Base-by-base conservation (phyloP, 768 basidiomycete species). In the Lyophyllum shimeji region DNA sequence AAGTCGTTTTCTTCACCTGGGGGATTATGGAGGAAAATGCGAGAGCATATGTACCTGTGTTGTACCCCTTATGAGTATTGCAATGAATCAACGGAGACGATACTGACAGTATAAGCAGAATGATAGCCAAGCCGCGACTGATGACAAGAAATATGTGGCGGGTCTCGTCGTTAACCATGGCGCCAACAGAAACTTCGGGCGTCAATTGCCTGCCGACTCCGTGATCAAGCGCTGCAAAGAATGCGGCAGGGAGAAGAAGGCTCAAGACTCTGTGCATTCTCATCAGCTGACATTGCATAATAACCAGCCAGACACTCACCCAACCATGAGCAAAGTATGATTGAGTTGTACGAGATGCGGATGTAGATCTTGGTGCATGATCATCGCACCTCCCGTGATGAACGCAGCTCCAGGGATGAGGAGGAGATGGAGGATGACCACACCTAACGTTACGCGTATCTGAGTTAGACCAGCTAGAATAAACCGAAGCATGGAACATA, bases 341-440 rank as follows among this genome's bases (percentile, higher is more conserved):
- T 90, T 90, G 1, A 90, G 74, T 60, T 89, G 76, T 0, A 83
- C 82, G 9, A 81, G 63, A 61, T 85, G 83, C 1, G 85, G 85
- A 61, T 88, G 83, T 8, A 91, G 71, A 52, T 86, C 77, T 67
- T 91, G 89, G 47, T 87, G 79, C 63, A 82, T 72, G 24, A 90
- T 74, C 20, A 79, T 76, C n/a, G 82, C 83, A 44, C 89, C 89
- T 21, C 88, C 89, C 1, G 80, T 80, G n/a, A 90, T 74, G 65
- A 90, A 90, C 0, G 87, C 76, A 3, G 80, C 75, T 2, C 89
- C 89, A 0, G 89, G 88, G 43, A 90, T 75, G 13, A 91, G 77
- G 0, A 91, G 76, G 0, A 90, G 75, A 66, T 89, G 89, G 9
- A 91, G 75, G n/a, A 91, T 69, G 6, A 89, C 77, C 7, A 91